phyloP scores from a whole-genome alignment of 805 yeast species.

The Candida ponderosae region DNA sequence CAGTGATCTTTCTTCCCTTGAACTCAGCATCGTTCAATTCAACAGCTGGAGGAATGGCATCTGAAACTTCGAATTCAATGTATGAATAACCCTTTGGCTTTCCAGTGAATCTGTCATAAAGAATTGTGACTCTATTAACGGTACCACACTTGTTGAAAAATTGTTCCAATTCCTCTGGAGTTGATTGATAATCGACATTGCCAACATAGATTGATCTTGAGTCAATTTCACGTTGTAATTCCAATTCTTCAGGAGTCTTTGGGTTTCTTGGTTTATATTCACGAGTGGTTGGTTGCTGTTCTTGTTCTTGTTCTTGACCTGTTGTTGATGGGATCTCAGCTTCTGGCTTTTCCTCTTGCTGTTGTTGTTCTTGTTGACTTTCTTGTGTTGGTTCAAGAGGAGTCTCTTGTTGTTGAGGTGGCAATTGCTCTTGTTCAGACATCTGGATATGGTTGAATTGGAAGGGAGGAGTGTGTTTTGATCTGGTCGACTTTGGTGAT shows the following conservation, averaged over 20 bases:
- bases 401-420: neutral
- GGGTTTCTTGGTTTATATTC: slow-evolving; percentile 1
- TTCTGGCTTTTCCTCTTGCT: neutral
- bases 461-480: neutral
- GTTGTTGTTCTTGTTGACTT: neutral
- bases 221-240: slow-evolving; percentile 37
- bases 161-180: slow-evolving; percentile 43
- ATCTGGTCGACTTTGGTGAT: too few relatives aligned
- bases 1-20: slow-evolving; percentile 38
- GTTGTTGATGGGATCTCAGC: neutral
- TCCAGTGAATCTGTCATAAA: slow-evolving; percentile 37
- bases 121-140: slow-evolving; percentile 44
- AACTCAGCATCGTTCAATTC: slow-evolving; percentile 33
- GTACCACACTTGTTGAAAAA: slow-evolving; percentile 37
- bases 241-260: slow-evolving; percentile 21
- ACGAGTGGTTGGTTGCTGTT: neutral
- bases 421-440: neutral
- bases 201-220: slow-evolving; percentile 47
- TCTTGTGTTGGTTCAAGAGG: neutral
- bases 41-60: slow-evolving; percentile 40
- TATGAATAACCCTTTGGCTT: slow-evolving; percentile 56
- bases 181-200: slow-evolving; percentile 38
- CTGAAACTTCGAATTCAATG: slow-evolving; percentile 41
- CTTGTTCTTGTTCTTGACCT: neutral
- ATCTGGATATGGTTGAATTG: neutral